Evolutionary conservation across 164 flowering plant genomes (phyloP), one percentile per base, ranked within the genome.

Genomic region (Vitis rupestris): DNA sequence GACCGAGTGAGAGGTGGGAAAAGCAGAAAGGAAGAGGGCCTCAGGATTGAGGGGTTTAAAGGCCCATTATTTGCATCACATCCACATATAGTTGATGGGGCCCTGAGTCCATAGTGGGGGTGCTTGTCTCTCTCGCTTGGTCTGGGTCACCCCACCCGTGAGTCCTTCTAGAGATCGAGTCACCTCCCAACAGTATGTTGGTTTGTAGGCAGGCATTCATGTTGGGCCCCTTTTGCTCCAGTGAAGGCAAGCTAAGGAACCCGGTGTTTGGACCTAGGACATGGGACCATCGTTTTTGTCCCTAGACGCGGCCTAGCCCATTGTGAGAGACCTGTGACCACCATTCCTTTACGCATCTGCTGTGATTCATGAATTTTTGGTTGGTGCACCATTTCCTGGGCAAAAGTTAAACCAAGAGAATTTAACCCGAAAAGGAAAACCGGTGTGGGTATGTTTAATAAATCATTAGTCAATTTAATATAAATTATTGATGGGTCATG

Each of bases 141-240:
- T 63, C 67, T 62, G 31, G 29, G n/a, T 47, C 11, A 44, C 30
- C 37, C 60, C n/a, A 37, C 44, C 44, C 44, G 44, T 37, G 7
- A 6, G 7, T 37, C 49, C 14, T 27, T 47, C 53, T 30, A 47
- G 53, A 10, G 70, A 19, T 50, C 17, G 66, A 31, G 19, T 31
- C 47, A 1, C 19, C 50, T 27, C 50, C 68, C 65, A 76, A 76
- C 76, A 72, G 54, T 53, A 29, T 76, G 80, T 76, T 76, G 70
- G 70, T 69, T 65, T 57, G 63, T 70, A 69, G 71, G 56, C 50
- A 48, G 74, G 61, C 50, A 48, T 14, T 37, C 72, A 55, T 65
- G 73, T 60, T 61, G 63, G 55, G 72, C 66, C 69, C 56, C 60
- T 57, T 53, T 58, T 63, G 27, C 77, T 52, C 17, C 68, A 9